These are phyloP conservation scores for Globisporangium takayamanum DNA, from an alignment of 352 stramenopile species.

Conservation along the genomic window DNA sequence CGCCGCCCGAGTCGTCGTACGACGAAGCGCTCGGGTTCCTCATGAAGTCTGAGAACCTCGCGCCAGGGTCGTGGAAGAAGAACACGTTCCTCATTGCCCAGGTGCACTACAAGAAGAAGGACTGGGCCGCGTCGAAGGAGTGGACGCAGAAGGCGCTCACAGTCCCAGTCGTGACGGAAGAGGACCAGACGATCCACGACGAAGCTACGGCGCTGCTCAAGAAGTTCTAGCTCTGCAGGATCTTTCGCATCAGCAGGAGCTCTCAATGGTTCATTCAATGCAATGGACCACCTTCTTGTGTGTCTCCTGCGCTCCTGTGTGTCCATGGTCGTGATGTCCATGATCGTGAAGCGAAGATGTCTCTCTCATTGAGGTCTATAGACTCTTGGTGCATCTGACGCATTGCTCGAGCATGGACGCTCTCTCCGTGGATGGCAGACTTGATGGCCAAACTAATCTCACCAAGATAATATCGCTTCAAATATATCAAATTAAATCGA, in stretches of 20 bases:
- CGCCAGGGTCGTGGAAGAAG: constrained; percentile 79
- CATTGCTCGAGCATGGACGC: too few species aligned
- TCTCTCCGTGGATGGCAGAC: too few species aligned
- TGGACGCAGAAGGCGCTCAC: constrained; percentile 69
- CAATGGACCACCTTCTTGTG: too few species aligned
- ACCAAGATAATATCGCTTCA: too few species aligned
- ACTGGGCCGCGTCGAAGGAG: constrained; percentile 52
- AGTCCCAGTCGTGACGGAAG: constrained; percentile 44
- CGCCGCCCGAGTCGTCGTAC: constrained; percentile 75
- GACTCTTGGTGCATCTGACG: too few species aligned
- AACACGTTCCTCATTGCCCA: constrained; percentile 77
- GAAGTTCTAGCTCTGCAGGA: constrained; percentile 29
- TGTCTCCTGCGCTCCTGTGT: too few species aligned
- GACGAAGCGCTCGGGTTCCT: constrained; percentile 74
- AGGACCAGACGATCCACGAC: constrained; percentile 64
- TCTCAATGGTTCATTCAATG: not conserved
- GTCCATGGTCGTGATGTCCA: too few species aligned
- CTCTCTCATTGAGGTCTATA: too few species aligned
- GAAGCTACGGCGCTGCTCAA: constrained; percentile 61
- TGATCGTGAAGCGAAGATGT: too few species aligned
- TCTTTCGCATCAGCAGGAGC: not conserved
- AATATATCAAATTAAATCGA: too few species aligned
- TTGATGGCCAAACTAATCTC: too few species aligned
- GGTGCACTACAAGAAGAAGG: constrained; percentile 77
- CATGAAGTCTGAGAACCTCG: constrained; percentile 66